These are phyloP conservation scores for Exophiala spinifera DNA, from an alignment of 2,329 filamentous ascomycete genomes.

Conservation along the genomic window DNA sequence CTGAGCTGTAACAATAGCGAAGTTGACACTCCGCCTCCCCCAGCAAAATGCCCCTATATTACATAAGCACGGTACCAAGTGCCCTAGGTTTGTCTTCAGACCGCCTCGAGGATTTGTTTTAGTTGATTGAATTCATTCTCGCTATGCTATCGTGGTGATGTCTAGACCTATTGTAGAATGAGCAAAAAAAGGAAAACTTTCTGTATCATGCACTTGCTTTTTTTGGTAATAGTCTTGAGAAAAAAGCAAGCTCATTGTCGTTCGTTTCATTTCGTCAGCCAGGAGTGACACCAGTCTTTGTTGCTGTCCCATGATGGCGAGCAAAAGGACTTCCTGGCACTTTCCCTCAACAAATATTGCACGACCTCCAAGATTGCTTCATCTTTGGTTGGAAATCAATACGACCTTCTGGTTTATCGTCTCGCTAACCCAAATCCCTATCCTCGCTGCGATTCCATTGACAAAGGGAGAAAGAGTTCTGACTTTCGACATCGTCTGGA, in stretches of 20 bases:
- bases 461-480: background rate
- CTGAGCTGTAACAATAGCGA: no score
- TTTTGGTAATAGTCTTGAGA: background rate
- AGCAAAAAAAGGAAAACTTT: background rate
- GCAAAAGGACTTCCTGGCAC: background rate
- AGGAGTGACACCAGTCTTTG: background rate
- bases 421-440: conserved; percentile 22
- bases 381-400: conserved; percentile 3
- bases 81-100: background rate
- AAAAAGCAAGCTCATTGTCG: conserved; percentile 4
- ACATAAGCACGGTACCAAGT: background rate
- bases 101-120: background rate
- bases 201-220: conserved; percentile 10
- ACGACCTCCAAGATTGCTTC: background rate
- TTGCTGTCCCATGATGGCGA: background rate
- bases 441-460: background rate
- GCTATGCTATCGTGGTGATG: conserved; percentile 10
- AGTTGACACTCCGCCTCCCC: background rate
- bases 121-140: conserved; percentile 2
- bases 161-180: conserved; percentile 6
- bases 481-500: background rate
- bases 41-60: background rate
- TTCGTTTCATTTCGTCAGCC: conserved; percentile 9
- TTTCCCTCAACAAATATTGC: background rate
- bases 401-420: conserved; percentile 23